Evolutionary conservation across 2,329 filamentous ascomycete genomes (phyloP).

Genomic region (Fusarium siculi): DNA sequence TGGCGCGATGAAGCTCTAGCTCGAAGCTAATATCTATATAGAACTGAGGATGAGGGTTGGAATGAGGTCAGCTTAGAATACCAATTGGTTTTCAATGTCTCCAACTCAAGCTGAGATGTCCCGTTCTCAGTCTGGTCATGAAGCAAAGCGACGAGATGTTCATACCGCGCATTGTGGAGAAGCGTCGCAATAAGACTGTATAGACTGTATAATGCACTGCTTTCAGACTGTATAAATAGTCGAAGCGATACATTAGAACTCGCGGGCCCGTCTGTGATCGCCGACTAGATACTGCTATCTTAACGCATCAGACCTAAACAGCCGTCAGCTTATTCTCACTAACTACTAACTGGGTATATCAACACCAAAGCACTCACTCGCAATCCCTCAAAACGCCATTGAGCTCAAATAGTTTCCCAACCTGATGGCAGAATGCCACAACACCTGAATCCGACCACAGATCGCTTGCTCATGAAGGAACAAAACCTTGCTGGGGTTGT

Average conservation of each 20-base stretch:
- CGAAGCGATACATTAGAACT: not conserved
- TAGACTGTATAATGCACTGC: not conserved
- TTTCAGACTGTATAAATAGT: not conserved
- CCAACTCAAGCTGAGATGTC: not conserved
- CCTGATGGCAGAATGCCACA: not conserved
- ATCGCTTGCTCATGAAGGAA: constrained; percentile 13
- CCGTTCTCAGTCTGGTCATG: not conserved
- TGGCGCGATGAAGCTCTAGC: constrained; percentile 9
- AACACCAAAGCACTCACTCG: constrained; percentile 9
- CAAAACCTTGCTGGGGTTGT: constrained; percentile 21
- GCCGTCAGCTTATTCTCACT: constrained; percentile 25
- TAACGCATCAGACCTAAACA: constrained; percentile 8
- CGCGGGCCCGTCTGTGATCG: not conserved
- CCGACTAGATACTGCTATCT: not conserved
- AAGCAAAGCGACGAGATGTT: not conserved
- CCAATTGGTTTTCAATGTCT: not conserved
- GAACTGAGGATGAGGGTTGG: not conserved
- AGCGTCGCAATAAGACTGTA: not conserved
- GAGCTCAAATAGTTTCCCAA: not conserved
- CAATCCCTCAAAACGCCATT: not conserved
- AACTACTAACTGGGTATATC: constrained; percentile 11
- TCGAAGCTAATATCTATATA: not conserved
- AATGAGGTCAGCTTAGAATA: constrained; percentile 24
- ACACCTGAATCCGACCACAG: not conserved
- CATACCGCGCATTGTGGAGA: not conserved